Base-by-base conservation (phyloP, 2,329 filamentous ascomycete genomes). In the Colletotrichum lindemuthianum region DNA sequence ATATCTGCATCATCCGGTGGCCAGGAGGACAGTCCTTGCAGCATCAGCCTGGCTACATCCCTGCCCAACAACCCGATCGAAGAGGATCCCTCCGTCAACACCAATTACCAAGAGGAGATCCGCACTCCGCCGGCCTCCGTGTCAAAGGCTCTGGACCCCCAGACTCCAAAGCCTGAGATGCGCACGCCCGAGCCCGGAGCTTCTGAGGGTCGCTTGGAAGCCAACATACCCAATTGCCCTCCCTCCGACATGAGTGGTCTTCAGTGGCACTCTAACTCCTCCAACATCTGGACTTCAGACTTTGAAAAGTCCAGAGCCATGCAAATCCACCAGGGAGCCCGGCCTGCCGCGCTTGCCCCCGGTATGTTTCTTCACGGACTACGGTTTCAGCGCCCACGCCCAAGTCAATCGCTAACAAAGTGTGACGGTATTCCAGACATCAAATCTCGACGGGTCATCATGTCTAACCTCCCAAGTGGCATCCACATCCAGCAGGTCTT, bases 281-380 rank as follows among this genome's bases (percentile, higher is more conserved):
- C 40, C n/a, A 34, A 51, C 8, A 40, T 66, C 3, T 66, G 60
- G 60, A 36, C 39, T 11, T 51, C 50, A 33, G 39, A 58, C 16
- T 41, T 47, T 10, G 16, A 65, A 13, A 59, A 41, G 33, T 55
- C 48, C 7, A 36, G 37, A 9, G 60, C 60, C 24, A 33, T 66
- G 11, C 55, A 48, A 8, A 65, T 37, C 7, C 45, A 65, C 15
- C 64, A 59, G 40, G 50, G 41, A 9, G n/a, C 45, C 37, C 63
- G 51, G 9, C 47, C 37, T 11, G 24, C 8, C 41, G 39, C 15
- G 10, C 36, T 45, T 15, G 53, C 10, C 37, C 64, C 64, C 39
- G 55, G 54, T 56, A 66, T 65, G 60, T 67, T 65, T 34, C 47
- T 47, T 32, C 39, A 65, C 52, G 65, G 65, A 13, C 43, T 65